Conservation (phyloP, 1,139 yeast genomes). For the Geotrichum fermentans region DNA sequence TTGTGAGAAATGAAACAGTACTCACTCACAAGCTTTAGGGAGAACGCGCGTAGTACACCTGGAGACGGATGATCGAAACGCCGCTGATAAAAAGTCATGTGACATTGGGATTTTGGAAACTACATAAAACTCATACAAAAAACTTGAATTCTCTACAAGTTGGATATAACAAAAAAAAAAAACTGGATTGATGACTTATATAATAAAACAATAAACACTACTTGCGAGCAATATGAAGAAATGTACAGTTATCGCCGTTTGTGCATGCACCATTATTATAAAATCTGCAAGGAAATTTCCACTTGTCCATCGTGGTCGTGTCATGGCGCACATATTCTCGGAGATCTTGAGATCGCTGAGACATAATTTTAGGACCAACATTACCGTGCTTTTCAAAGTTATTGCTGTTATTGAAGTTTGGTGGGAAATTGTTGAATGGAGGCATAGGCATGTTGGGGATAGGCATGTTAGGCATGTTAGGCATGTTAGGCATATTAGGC, state of each 20-base stretch:
- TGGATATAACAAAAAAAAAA: background rate
- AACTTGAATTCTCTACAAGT: too few relatives aligned
- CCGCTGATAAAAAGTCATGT: background rate
- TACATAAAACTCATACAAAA: too few relatives aligned
- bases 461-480: background rate
- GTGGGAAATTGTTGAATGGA: background rate
- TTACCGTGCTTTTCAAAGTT: background rate
- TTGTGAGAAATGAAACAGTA: background rate
- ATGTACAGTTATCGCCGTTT: constrained; percentile 25
- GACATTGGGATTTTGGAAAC: too few relatives aligned
- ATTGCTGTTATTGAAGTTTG: constrained; percentile 5
- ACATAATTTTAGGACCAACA: constrained; percentile 11
- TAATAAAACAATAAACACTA: too few relatives aligned
- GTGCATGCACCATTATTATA: constrained; percentile 21
- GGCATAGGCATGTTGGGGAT: background rate
- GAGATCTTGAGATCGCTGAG: constrained; percentile 23
- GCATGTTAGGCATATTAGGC: constrained; percentile 1
- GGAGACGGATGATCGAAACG: too few relatives aligned
- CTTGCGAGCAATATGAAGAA: constrained; percentile 15
- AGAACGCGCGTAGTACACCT: background rate
- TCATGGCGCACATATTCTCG: constrained; percentile 25
- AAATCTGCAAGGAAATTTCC: constrained; percentile 24
- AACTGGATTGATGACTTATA: background rate
- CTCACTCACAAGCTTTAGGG: background rate
- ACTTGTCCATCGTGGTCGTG: constrained; percentile 20